phyloP scores from a whole-genome alignment of 2,329 filamentous ascomycete species.

The Periconia digitata region DNA sequence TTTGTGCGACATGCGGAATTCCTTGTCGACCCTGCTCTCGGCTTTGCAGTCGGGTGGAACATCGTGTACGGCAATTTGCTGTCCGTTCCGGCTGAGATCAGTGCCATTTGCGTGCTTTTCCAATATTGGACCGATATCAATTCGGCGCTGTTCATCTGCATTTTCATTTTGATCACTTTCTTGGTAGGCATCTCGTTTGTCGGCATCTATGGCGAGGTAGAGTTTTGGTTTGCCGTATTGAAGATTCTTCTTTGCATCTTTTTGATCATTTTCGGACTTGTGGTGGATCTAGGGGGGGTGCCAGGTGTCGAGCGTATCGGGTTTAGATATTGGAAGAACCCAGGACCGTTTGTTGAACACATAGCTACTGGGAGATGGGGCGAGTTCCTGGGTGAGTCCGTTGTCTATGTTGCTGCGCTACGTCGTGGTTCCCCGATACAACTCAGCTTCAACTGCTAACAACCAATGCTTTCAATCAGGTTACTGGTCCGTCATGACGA shows the following conservation, averaged over 20 bases:
- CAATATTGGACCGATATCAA: conserved; percentile 36
- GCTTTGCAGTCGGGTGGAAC: conserved; percentile 51
- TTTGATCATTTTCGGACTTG: conserved; percentile 29
- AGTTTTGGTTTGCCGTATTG: conserved; percentile 52
- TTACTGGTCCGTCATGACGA: conserved; percentile 56
- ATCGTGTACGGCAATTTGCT: conserved; percentile 61
- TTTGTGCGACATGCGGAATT: conserved; percentile 55
- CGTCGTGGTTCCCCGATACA: too few species aligned
- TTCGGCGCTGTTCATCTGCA: conserved; percentile 34
- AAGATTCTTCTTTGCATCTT: conserved; percentile 44
- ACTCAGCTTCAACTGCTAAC: too few species aligned
- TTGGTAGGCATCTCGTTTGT: conserved; percentile 34
- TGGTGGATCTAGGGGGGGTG: conserved; percentile 32
- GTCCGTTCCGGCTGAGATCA: conserved; percentile 35
- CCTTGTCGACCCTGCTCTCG: conserved; percentile 53
- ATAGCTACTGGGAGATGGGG: conserved; percentile 59
- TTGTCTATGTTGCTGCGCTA: not conserved
- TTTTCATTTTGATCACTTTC: conserved; percentile 37
- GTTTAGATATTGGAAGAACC: conserved; percentile 68
- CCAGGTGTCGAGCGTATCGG: conserved; percentile 46
- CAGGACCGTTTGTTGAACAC: conserved; percentile 53
- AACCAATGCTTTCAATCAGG: conserved; percentile 38
- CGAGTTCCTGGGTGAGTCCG: conserved; percentile 52
- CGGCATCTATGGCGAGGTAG: conserved; percentile 44
- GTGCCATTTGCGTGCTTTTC: conserved; percentile 29